Evolutionary conservation across 768 basidiomycete species (phyloP).

Genomic region (Lentinula aciculospora): DNA sequence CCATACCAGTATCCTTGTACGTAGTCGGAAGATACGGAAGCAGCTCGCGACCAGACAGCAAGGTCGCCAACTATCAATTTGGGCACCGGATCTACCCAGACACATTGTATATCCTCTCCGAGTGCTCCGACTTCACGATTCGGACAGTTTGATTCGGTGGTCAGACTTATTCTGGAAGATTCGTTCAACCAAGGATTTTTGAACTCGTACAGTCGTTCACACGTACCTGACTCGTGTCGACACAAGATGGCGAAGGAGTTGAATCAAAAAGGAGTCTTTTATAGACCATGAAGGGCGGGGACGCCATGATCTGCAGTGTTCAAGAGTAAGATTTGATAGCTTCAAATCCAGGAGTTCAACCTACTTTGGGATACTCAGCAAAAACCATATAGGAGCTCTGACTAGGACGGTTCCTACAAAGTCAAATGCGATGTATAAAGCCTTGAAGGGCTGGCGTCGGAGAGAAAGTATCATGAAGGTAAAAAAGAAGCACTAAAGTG

Average conservation of each 20-base stretch:
- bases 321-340: not conserved
- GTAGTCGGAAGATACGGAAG: conserved; percentile 33
- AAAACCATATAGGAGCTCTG: conserved; percentile 41
- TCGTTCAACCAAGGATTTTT: not conserved
- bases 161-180: conserved; percentile 27
- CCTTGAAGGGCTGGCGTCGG: conserved; percentile 43
- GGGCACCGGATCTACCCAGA: conserved; percentile 42
- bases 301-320: conserved; percentile 32
- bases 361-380: conserved; percentile 33
- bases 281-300: conserved; percentile 43
- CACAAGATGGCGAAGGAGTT: conserved; percentile 7
- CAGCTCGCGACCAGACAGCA: conserved; percentile 29
- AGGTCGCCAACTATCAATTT: conserved; percentile 40
- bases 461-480: conserved; percentile 23
- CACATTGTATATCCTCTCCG: conserved; percentile 35
- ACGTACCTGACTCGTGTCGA: conserved; percentile 20
- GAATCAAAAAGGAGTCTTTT: conserved; percentile 3
- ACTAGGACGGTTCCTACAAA: conserved; percentile 32
- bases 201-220: not conserved
- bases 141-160: conserved; percentile 31
- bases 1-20: conserved; percentile 57
- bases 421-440: conserved; percentile 39
- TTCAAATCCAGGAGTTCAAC: not conserved
- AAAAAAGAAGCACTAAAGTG: not conserved
- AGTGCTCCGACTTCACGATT: conserved; percentile 19